Evolutionary conservation across 768 basidiomycete species (phyloP), one percentile per base, ranked within the genome.

Genomic region (Macrolepiota fuliginosa): DNA sequence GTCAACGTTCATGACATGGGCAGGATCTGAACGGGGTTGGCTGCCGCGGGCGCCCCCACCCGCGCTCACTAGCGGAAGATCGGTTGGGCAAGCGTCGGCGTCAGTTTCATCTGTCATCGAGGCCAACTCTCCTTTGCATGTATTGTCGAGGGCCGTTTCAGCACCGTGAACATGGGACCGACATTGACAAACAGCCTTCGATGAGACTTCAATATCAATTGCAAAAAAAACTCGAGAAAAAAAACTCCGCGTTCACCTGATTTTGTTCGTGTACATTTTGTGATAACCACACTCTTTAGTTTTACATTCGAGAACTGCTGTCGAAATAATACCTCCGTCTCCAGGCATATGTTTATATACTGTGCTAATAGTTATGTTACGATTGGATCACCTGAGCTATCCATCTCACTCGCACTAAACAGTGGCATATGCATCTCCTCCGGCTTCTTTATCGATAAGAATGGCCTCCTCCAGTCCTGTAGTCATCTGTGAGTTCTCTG

Each of bases 391-490:
- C 24, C 10, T 49, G 25, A 24, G 17, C 45, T 27, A 17, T 54
- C 24, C 19, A 55, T 27, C 11, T 40, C 24, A 19, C 9, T 55
- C 19, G 37, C 29, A 7, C 15, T 29, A 61, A 27, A 61, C 45
- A 29, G 50, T 45, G 25, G 11, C 35, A 47, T 58, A 64, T 27
- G 49, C 22, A 37, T 37, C 57, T 10, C 64, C 62, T 27, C 64
- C 64, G 15, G 64, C 64, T 47, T 65, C 62, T 24, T 49, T 56
- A 53, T 70, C 70, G 32, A 71, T 60, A 29, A 62, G 42, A n/a
- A 69, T 67, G 4, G 67, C 65, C 57, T 71, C 67, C 27, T 70
- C 69, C 6, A 72, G 66, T 24, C 70, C 70, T 68, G 17, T 15
- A 56, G 29, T 45, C 1, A 5, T 40, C 15, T 17, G 11, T 24